Conservation (phyloP, 306 rosid genomes). For the Canavalia gladiata region DNA sequence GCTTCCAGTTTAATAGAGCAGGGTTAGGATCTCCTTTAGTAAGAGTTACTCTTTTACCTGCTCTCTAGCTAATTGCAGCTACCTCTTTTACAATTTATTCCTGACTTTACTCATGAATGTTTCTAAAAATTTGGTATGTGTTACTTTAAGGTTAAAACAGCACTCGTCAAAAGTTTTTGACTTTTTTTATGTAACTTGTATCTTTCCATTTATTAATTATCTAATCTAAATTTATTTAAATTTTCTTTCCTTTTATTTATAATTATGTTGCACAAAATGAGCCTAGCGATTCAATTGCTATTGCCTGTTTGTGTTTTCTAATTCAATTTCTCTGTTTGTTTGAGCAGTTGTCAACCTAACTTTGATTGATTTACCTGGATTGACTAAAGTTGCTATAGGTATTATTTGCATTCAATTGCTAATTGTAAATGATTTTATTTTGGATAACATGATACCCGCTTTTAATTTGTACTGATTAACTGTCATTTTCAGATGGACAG, state of each 20-base stretch:
- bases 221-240: slow-evolving; percentile 1
- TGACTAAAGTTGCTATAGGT: slow-evolving; percentile 98
- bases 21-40: slow-evolving; percentile 2
- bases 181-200: slow-evolving; percentile 7
- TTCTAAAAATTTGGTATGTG: slow-evolving; percentile 15
- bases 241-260: slow-evolving; percentile 9
- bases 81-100: slow-evolving; percentile 7
- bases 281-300: slow-evolving; percentile 32
- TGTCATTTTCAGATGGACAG: slow-evolving; percentile 76
- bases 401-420: slow-evolving; percentile 46
- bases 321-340: slow-evolving; percentile 35
- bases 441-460: not conserved
- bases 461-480: slow-evolving; percentile 32
- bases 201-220: not conserved
- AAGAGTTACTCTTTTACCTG: not conserved
- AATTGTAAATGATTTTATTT: not conserved
- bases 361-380: slow-evolving; percentile 92
- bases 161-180: not conserved
- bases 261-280: slow-evolving; percentile 9
- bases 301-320: slow-evolving; percentile 26
- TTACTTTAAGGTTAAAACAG: not conserved
- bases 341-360: slow-evolving; percentile 97
- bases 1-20: slow-evolving; percentile 16
- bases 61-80: not conserved
- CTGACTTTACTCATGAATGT: not conserved